Percentiles rank a stretch among this genome's conserved stretches.
Evolutionary conservation across 441 rosid genomes (phyloP).

Genomic region (Populus tomentosa): DNA sequence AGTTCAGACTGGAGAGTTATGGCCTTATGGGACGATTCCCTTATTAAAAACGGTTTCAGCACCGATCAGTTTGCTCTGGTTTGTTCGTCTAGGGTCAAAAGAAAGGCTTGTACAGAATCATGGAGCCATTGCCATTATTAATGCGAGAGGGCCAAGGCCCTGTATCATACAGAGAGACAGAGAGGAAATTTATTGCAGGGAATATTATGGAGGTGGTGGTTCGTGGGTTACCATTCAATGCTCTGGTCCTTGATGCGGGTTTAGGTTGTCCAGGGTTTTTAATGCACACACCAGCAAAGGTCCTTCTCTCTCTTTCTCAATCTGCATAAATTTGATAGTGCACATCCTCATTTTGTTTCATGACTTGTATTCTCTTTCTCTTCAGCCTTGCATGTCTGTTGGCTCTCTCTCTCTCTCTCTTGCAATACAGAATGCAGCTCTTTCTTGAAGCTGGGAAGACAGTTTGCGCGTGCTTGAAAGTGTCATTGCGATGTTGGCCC

Average conservation of each 20-base stretch:
- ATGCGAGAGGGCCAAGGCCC: neutral
- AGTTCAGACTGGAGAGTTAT: constrained; percentile 15
- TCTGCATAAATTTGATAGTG: constrained; percentile 25
- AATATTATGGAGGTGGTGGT: constrained; percentile 25
- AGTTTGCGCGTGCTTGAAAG: constrained; percentile 19
- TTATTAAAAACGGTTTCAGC: constrained; percentile 12
- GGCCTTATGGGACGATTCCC: constrained; percentile 21
- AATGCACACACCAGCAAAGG: constrained; percentile 29
- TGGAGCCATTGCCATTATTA: neutral
- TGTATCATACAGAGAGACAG: neutral
- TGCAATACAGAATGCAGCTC: neutral
- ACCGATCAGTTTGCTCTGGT: constrained; percentile 15
- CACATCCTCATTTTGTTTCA: constrained; percentile 6
- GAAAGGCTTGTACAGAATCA: constrained; percentile 1
- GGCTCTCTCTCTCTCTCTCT: neutral
- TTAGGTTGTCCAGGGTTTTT: constrained; percentile 30
- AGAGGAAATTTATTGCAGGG: constrained; percentile 8
- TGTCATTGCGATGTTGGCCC: constrained; percentile 68
- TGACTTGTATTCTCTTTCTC: neutral
- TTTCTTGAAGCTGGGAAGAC: neutral
- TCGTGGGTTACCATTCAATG: constrained; percentile 31
- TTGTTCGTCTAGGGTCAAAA: constrained; percentile 7
- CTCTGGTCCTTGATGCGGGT: constrained; percentile 24
- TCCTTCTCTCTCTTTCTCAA: constrained; percentile 1
- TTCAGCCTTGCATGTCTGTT: neutral